Evolutionary conservation across 1,139 yeast genomes (phyloP).

Genomic region (Spencermartinsiella ligniputridi): DNA sequence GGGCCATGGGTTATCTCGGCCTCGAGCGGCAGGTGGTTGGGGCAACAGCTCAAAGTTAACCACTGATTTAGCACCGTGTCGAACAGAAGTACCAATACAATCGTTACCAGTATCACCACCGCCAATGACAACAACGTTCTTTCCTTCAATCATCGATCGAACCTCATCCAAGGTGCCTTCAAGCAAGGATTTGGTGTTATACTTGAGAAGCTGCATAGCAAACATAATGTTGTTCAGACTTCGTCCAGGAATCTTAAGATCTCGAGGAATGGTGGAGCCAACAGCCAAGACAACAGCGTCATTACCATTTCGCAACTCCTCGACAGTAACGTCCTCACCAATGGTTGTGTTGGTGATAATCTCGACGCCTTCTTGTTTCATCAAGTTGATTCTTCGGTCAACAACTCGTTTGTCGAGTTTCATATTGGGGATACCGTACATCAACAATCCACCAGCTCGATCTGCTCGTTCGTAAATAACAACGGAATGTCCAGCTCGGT

Average conservation of each 20-base stretch:
- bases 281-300: slow-evolving; percentile 93
- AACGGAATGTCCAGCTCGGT: slow-evolving; percentile 90
- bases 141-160: slow-evolving; percentile 67
- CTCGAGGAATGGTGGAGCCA: slow-evolving; percentile 96
- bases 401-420: slow-evolving; percentile 91
- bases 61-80: slow-evolving; percentile 97
- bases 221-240: slow-evolving; percentile 82
- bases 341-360: slow-evolving; percentile 73
- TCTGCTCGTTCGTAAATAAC: slow-evolving; percentile 92
- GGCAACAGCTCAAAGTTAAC: slow-evolving; percentile 93
- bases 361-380: slow-evolving; percentile 85
- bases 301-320: slow-evolving; percentile 55
- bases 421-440: slow-evolving; percentile 99
- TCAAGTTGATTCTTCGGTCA: slow-evolving; percentile 85
- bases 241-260: slow-evolving; percentile 90
- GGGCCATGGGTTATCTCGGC: slow-evolving; percentile 99
- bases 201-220: slow-evolving; percentile 89
- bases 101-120: slow-evolving; percentile 99
- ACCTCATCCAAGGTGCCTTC: slow-evolving; percentile 78
- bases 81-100: slow-evolving; percentile 95
- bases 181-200: slow-evolving; percentile 85
- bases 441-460: slow-evolving; percentile 92
- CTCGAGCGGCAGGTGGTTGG: slow-evolving; percentile 79
- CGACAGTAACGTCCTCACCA: slow-evolving; percentile 72
- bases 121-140: slow-evolving; percentile 92